Base-by-base conservation (phyloP, 106 monocot species). In the Alisma plantagoaquatica region DNA sequence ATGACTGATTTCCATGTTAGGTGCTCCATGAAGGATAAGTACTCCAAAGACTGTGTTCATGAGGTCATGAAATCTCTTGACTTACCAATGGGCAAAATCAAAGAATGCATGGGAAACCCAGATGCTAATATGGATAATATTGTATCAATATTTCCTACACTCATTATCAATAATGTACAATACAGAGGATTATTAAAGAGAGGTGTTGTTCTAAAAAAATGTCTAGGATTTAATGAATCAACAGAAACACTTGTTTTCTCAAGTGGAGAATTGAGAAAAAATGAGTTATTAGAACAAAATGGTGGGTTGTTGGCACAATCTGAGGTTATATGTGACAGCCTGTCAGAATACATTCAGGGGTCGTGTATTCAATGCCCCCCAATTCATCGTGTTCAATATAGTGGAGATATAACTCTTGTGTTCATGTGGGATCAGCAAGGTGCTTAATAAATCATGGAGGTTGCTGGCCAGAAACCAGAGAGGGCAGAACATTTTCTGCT, bases 281-380 rank as follows among this genome's bases (percentile, higher is more conserved):
- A 98, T 51, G 70, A 98, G 24, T 98, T 88, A 66, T 81, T 82
- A 19, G 70, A 74, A 41, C 56, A 33, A 10, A 78, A 98, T 74
- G 96, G 89, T 3, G 84, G 90, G 96, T 19, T 98, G 96, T 52
- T 98, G 96, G 96, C 52, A 58, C 43, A 74, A 96, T 52, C 2
- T 21, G 20, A 24, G 47, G 12, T 49, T 60, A 17, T 89, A 96
- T 63, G 42, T 82, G 27, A 89, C 76, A n/a, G 89, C 96, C 44
- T 96, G 96, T 67, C 78, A 92, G 92, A 86, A 92, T 46, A 93
- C 93, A 42, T 93, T 76, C 49, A 76, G 93, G 30, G 93, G 93
- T 3, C 83, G 83, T 54, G 42, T 87, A 3, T 93, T 56, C 57
- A 93, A 49, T 93, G 93, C 53, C 93, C 93, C 31, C 50, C 46